Conservation (phyloP, 2,329 filamentous ascomycete genomes). For the Cyphellophora europaea region DNA sequence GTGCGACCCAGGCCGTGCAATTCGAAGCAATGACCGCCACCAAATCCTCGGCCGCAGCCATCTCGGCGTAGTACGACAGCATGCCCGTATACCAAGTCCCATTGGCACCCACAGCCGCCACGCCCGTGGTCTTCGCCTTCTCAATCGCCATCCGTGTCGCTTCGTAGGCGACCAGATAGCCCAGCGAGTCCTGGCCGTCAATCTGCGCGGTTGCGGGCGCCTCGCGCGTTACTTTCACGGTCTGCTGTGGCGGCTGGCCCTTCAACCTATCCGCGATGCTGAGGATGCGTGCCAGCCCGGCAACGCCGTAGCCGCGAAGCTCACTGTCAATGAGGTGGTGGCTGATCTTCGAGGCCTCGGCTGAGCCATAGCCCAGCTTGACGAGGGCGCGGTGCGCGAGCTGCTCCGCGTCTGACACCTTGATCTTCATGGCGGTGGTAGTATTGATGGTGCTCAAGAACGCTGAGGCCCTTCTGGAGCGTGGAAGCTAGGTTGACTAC, state of each 20-base stretch:
- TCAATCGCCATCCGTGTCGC: conserved; percentile 6
- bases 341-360: conserved; percentile 5
- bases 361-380: conserved; percentile 4
- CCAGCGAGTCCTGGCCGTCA: conserved; percentile 5
- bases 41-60: conserved; percentile 5
- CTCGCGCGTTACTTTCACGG: conserved; percentile 3
- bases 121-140: conserved; percentile 7
- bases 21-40: conserved; percentile 5
- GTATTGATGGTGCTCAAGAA: too few relatives aligned
- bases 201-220: conserved; percentile 8
- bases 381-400: conserved; percentile 1
- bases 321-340: conserved; percentile 12
- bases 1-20: conserved; percentile 9
- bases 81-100: conserved; percentile 7
- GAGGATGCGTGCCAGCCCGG: conserved; percentile 9
- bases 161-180: conserved; percentile 5
- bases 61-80: conserved; percentile 10
- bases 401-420: not conserved
- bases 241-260: not conserved
- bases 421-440: conserved; percentile 1
- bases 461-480: too few relatives aligned
- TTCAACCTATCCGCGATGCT: conserved; percentile 7
- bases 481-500: too few relatives aligned
- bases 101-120: conserved; percentile 4
- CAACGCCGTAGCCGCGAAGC: conserved; percentile 11